phyloP scores from a whole-genome alignment of 495 filamentous ascomycete species.

The Sordaria brevicollis region DNA sequence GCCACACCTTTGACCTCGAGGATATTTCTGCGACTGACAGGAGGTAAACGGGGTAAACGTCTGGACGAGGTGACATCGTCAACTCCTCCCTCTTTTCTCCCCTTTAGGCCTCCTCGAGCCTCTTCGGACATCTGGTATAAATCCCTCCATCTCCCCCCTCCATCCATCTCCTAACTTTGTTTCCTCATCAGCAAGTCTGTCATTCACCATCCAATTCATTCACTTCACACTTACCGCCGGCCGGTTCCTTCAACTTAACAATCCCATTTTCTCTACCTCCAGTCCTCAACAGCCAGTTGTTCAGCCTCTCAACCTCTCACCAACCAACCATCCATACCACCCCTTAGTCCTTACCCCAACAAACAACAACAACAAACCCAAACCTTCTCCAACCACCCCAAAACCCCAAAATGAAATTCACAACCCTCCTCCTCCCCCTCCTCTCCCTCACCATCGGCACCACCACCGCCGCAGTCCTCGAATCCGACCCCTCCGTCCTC shows the following conservation, averaged over 20 bases:
- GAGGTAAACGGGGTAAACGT: too few species aligned
- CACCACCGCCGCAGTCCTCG: conserved; percentile 4
- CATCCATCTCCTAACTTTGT: neutral
- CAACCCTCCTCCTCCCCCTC: conserved; percentile 3
- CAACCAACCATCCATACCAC: conserved; percentile 7
- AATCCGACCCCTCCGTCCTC: conserved; percentile 7
- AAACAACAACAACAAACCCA: neutral
- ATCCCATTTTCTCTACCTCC: neutral
- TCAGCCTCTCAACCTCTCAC: neutral
- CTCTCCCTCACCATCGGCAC: conserved; percentile 2
- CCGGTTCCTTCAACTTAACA: neutral
- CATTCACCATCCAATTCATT: neutral
- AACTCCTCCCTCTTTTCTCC: neutral
- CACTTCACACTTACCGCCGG: neutral
- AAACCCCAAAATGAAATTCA: conserved; percentile 12
- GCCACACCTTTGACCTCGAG: neutral
- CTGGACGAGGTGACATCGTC: neutral
- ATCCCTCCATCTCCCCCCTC: neutral
- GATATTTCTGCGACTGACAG: neutral
- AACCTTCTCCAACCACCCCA: neutral
- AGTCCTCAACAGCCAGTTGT: neutral
- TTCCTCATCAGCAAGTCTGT: neutral
- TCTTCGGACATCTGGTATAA: neutral
- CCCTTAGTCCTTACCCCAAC: conserved; percentile 3
- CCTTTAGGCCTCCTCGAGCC: too few species aligned